A percentile compares a stretch with the other conserved stretches of the same genome.
Conservation (phyloP, 1,139 yeast genomes). For the Kazachstania sp. region DNA sequence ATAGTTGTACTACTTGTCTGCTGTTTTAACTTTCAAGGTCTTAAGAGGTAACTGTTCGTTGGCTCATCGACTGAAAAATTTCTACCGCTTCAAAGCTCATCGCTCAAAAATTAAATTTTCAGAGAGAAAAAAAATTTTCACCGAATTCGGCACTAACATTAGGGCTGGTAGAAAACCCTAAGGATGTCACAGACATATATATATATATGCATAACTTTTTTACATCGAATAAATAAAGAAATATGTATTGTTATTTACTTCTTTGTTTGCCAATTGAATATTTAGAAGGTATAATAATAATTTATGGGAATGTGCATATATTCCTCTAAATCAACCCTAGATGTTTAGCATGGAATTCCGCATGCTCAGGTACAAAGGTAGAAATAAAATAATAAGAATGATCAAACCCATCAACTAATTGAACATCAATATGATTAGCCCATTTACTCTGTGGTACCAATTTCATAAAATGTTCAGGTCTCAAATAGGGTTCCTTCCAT, state of each 20-base stretch:
- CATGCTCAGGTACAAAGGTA: constrained; percentile 74
- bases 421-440: constrained; percentile 52
- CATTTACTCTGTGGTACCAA: constrained; percentile 56
- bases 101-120: too few species aligned
- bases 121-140: background rate
- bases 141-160: too few species aligned
- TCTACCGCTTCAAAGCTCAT: background rate
- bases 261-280: background rate
- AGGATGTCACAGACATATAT: background rate
- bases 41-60: too few species aligned
- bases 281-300: background rate
- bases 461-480: constrained; percentile 62
- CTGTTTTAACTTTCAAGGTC: too few species aligned
- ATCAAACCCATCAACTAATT: constrained; percentile 75
- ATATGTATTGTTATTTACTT: too few species aligned
- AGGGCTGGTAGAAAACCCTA: background rate
- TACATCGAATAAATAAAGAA: too few species aligned
- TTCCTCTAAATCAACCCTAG: constrained; percentile 40
- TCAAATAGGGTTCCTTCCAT: constrained; percentile 61
- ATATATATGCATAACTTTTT: background rate
- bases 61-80: too few species aligned
- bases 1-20: too few species aligned
- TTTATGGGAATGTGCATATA: background rate
- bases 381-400: constrained; percentile 86
- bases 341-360: constrained; percentile 76